phyloP scores from a whole-genome alignment of 805 yeast species.

The Kodamaea restingae region DNA sequence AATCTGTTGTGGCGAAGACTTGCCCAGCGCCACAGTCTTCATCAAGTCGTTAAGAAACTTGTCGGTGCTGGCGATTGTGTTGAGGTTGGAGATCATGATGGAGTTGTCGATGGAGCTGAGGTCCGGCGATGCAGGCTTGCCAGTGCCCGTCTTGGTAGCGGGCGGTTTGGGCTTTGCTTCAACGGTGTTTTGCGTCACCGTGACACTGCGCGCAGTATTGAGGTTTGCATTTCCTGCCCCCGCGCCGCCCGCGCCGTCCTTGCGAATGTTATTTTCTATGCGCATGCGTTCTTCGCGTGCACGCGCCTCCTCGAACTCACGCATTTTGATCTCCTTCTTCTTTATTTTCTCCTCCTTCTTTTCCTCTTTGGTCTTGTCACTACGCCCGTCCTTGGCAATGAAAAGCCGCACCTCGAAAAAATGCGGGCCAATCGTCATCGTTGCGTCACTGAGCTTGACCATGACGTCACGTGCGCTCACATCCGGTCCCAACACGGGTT shows the following conservation, averaged over 20 bases:
- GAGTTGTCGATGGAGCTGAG: conserved; percentile 49
- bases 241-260: not conserved
- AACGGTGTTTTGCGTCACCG: too few relatives aligned
- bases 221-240: not conserved
- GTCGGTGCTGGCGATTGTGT: conserved; percentile 75
- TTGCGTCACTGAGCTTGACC: conserved; percentile 82
- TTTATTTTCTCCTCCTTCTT: conserved; percentile 8
- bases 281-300: conserved; percentile 18
- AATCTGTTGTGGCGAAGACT: conserved; percentile 68
- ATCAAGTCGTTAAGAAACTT: conserved; percentile 63
- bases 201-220: not conserved
- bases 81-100: conserved; percentile 80
- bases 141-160: too few relatives aligned
- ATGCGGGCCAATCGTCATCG: conserved; percentile 78
- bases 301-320: conserved; percentile 4
- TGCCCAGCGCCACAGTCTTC: conserved; percentile 83
- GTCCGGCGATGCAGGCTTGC: conserved; percentile 11
- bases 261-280: conserved; percentile 21
- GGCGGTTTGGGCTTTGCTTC: too few relatives aligned
- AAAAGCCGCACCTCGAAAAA: conserved; percentile 70
- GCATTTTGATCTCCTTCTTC: conserved; percentile 10
- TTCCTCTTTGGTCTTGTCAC: conserved; percentile 22
- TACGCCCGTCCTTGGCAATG: conserved; percentile 76
- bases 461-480: conserved; percentile 73
- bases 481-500: conserved; percentile 35